Base-by-base conservation (phyloP, 805 yeast genomes). In the Candida wancherniae region DNA sequence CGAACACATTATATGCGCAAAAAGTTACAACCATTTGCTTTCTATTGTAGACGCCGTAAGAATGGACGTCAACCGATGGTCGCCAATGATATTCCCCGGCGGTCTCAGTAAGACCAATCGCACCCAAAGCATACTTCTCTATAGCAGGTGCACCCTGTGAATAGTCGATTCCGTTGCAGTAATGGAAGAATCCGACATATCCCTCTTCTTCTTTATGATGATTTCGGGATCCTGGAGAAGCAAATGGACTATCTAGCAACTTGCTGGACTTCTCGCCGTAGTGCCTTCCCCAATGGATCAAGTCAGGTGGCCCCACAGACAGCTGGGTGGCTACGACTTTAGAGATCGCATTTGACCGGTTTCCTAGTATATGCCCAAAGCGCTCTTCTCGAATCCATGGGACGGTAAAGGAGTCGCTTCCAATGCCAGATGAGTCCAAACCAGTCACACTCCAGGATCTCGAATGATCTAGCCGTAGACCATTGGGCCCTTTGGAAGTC, bases 1-100 rank as follows among this genome's bases (percentile, higher is more conserved):
- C 63, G 48, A 92, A 84, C 12, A 80, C 69, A 55, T 92, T 88
- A 61, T 77, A 85, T 10, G 78, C 57, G 53, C 86, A 80, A 42
- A 68, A 77, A 0, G 85, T 77, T 14, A 71, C 71, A 28, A 53
- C 51, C 26, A 71, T 38, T 45, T 57, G 40, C 34, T 49, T 11
- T 50, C 47, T 19, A 53, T 50, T 20, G 24, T 29, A 26, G 4
- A 23, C 19, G 20, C 44, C 42, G 6, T 28, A 29, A 14, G 31
- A 13, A 7, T 13, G 9, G 7, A 24, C 29, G 16, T 29, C 39
- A 8, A 30, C 33, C 17, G 12, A 22, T 4, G 41, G 40, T 22
- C 30, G 35, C 43, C 55, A 47, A 22, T 30, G 36, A 36, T 47
- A 50, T 12, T 35, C 47, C 19, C 33, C 37, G 12, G 41, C 46